Evolutionary conservation across 176 grass and related monocot species (phyloP).

Genomic region (Eragrostis nindensis): DNA sequence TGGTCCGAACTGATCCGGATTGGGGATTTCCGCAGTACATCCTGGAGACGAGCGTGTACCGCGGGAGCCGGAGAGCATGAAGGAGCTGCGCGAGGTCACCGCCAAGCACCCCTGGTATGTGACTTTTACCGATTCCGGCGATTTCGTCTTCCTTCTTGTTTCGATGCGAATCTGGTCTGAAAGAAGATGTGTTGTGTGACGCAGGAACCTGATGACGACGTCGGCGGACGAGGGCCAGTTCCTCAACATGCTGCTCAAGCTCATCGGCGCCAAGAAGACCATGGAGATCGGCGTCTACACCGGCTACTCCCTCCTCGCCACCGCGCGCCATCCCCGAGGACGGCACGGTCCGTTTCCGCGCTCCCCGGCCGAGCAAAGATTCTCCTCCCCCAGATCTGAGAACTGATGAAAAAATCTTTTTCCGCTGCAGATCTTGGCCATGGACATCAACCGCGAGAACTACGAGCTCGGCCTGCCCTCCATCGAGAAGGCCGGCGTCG

Average conservation of each 20-base stretch:
- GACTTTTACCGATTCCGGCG: background rate
- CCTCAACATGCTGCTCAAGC: conserved; percentile 82
- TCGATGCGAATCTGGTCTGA: background rate
- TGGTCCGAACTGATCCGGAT: too few relatives aligned
- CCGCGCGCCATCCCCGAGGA: conserved; percentile 84
- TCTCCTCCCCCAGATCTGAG: conserved; percentile 33
- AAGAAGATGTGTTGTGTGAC: background rate
- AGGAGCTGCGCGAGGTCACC: conserved; percentile 78
- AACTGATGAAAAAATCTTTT: background rate
- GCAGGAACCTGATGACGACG: conserved; percentile 88
- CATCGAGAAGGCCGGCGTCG: conserved; percentile 87
- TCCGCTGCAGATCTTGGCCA: conserved; percentile 83
- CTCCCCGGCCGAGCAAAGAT: background rate
- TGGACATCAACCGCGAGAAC: conserved; percentile 97
- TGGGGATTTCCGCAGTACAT: conserved; percentile 57
- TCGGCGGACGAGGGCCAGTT: conserved; percentile 93
- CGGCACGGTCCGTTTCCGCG: conserved; percentile 59
- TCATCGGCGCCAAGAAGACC: conserved; percentile 94
- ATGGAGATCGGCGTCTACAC: conserved; percentile 99
- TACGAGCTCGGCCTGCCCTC: conserved; percentile 85
- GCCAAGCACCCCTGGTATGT: conserved; percentile 82
- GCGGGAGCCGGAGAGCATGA: conserved; percentile 81
- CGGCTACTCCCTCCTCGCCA: conserved; percentile 96
- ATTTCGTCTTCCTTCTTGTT: background rate
- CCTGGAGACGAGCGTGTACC: conserved; percentile 88